Evolutionary conservation across 1,284 basidiomycete species (phyloP).

Genomic region (Leccinum pachyderme): DNA sequence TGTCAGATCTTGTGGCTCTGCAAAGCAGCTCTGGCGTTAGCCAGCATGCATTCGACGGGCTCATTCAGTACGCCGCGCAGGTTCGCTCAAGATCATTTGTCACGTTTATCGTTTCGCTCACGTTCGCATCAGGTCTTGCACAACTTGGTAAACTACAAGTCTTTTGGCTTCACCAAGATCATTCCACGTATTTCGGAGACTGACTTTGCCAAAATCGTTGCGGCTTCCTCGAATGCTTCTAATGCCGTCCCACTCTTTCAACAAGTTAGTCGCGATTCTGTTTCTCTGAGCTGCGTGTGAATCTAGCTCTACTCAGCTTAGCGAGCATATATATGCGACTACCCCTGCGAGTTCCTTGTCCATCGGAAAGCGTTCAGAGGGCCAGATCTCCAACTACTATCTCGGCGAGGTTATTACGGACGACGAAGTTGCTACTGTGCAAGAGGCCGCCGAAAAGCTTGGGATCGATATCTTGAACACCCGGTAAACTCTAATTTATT

Average conservation of each 20-base stretch:
- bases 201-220: constrained; percentile 63
- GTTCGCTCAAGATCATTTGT: constrained; percentile 35
- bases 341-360: constrained; percentile 63
- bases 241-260: constrained; percentile 62
- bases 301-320: constrained; percentile 45
- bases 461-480: constrained; percentile 77
- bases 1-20: constrained; percentile 56
- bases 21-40: constrained; percentile 52
- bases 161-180: constrained; percentile 83
- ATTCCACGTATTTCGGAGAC: constrained; percentile 62
- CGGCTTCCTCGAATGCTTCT: constrained; percentile 54
- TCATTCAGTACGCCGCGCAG: constrained; percentile 73
- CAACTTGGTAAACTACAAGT: constrained; percentile 77
- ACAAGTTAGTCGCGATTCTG: constrained; percentile 40
- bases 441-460: constrained; percentile 69
- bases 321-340: constrained; percentile 67
- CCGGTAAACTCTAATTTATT: constrained; percentile 44
- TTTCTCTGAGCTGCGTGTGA: constrained; percentile 2
- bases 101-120: background rate
- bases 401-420: constrained; percentile 68
- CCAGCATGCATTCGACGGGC: constrained; percentile 61
- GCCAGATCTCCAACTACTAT: constrained; percentile 83
- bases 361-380: constrained; percentile 75
- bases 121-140: constrained; percentile 54
- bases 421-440: constrained; percentile 72